Percentiles rank a stretch among this genome's conserved stretches.
Conservation (phyloP, 75 land plant species). For the Cupressus sempervirens region DNA sequence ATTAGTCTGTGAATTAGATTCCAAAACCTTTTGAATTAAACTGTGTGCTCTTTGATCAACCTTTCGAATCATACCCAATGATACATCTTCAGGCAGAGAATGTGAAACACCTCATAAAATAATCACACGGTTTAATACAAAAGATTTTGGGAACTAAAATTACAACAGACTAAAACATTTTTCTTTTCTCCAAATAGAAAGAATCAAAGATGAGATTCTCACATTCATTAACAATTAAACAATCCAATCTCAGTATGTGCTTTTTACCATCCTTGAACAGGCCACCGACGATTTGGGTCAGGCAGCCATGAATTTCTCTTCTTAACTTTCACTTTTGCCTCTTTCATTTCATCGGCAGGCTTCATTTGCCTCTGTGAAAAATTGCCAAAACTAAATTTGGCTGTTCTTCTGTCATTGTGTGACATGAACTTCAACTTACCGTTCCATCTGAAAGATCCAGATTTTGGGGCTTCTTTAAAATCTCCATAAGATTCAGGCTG, state of each 20-base stretch:
- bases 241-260: background rate
- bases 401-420: background rate
- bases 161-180: background rate
- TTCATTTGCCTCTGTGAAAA: background rate
- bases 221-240: background rate
- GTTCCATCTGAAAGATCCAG: background rate
- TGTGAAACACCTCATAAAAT: no score
- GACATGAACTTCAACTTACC: background rate
- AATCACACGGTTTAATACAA: no score
- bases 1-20: no score
- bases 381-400: background rate
- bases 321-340: background rate
- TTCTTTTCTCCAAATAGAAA: background rate
- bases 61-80: no score
- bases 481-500: background rate
- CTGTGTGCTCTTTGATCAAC: no score
- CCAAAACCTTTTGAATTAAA: no score
- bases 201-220: background rate
- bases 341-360: background rate
- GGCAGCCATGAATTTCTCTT: conserved; percentile 4
- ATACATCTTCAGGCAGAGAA: no score
- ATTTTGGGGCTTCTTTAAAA: background rate
- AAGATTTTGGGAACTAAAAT: no score
- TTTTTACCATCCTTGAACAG: conserved; percentile 10
- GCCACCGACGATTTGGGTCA: conserved; percentile 3